Base-by-base conservation (phyloP, 192 early-diverging fungal species). In the Coemansia aciculifera region DNA sequence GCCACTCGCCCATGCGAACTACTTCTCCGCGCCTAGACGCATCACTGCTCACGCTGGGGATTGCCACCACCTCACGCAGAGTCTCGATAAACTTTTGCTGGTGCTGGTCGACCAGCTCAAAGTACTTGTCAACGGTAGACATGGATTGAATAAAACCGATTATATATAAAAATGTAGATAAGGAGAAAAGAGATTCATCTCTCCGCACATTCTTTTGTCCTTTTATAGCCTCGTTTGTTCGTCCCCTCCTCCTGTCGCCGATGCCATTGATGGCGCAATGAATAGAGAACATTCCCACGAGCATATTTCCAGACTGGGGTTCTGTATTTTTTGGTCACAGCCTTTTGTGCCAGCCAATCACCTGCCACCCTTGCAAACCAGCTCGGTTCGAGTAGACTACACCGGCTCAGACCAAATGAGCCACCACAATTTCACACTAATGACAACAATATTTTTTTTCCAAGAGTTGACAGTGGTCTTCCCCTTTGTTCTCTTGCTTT, bases 1-100 rank as follows among this genome's bases (percentile, higher is more conserved):
- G 84, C 89, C 91, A 98, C 63, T 93, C 85, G 52, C 91, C 92
- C 97, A 99, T 99, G 23, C 85, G 83, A 68, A 94, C 85, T 3
- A 98, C 96, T 5, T 96, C 89, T 42, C 81, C 83, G 48, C 97
- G 92, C 70, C 86, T 81, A 46, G 75, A 71, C 23, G 87, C 90
- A 59, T 94, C 92, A 68, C 88, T 84, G 77, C 89, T 91, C 62
- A 90, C 87, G 84, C 90, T 91, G 59, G 93, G 91, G 65, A 96
- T 96, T 40, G 89, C 92, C 31, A 98, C 94, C 21, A 87, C 92
- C 84, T 96, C 92, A 59, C 89, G 89, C 46, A 98, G 90, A 46
- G 89, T 84, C 62, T 95, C 86, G 76, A 96, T 88, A 72, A 91
- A 96, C 73, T 86, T 75, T 63, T 92, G 74, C 73, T 94, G 88